phyloP scores from a whole-genome alignment of 306 rosid genomes.

The Pyrus betulifolia region DNA sequence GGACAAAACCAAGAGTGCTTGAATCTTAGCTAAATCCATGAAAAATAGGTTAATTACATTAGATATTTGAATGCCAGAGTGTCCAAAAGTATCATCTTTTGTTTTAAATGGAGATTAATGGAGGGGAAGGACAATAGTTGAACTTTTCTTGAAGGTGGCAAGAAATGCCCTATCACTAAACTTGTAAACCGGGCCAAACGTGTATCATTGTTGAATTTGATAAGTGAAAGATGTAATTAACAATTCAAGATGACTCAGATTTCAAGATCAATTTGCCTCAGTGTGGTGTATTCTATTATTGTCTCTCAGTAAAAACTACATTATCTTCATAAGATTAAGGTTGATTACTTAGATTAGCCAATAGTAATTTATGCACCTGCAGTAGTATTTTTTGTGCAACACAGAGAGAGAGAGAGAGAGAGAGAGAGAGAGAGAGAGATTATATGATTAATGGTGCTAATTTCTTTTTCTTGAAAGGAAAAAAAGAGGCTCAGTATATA shows the following conservation, averaged over 20 bases:
- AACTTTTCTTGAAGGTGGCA: conserved; percentile 4
- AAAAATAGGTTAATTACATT: not conserved
- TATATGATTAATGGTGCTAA: not conserved
- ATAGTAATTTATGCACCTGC: not conserved
- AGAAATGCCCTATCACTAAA: conserved; percentile 25
- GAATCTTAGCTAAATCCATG: not conserved
- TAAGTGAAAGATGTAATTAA: conserved; percentile 24
- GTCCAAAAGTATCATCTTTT: not conserved
- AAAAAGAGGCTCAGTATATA: conserved; percentile 1
- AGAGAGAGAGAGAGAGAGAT: not conserved
- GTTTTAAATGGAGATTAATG: not conserved
- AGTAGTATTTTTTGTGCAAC: not conserved
- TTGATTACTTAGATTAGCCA: not conserved
- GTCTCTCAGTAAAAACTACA: conserved; percentile 18
- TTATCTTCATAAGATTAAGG: conserved; percentile 20
- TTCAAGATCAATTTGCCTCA: conserved; percentile 19
- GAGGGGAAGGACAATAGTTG: not conserved
- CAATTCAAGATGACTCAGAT: conserved; percentile 29
- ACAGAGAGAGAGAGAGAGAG: not conserved
- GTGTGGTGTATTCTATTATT: conserved; percentile 2
- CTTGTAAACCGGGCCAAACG: conserved; percentile 6
- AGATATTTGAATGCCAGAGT: not conserved
- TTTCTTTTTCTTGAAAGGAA: not conserved
- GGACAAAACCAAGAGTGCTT: not conserved
- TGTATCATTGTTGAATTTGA: conserved; percentile 35